Conservation (phyloP, 768 basidiomycete species). For the Gloeopeniophorella convolvens region DNA sequence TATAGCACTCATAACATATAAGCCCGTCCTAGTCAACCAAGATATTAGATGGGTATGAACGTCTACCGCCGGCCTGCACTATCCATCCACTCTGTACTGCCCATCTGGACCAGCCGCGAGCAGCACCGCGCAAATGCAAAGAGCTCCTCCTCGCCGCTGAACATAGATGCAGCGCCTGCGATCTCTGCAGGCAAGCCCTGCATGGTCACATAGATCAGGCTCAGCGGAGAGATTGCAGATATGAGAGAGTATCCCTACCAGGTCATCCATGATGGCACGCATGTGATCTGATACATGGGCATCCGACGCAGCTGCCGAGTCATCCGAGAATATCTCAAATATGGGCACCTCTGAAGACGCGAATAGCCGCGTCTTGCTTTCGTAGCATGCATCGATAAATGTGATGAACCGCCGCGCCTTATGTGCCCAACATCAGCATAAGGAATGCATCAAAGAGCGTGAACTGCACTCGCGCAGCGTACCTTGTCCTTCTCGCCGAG, state of each 20-base stretch:
- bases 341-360: constrained; percentile 91
- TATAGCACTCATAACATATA: too few species aligned
- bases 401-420: constrained; percentile 96
- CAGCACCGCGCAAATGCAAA: constrained; percentile 97
- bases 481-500: constrained; percentile 84
- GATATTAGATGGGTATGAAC: too few species aligned
- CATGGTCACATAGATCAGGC: background rate
- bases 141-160: constrained; percentile 93
- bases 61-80: constrained; percentile 27
- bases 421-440: constrained; percentile 25
- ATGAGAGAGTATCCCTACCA: constrained; percentile 45
- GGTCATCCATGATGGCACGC: constrained; percentile 91
- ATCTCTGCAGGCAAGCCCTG: constrained; percentile 74
- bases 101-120: constrained; percentile 83
- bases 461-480: constrained; percentile 13
- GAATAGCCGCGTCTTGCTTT: constrained; percentile 91
- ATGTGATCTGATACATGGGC: constrained; percentile 70
- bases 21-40: too few species aligned
- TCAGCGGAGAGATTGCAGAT: constrained; percentile 3
- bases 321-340: constrained; percentile 82
- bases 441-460: background rate
- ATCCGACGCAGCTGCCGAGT: constrained; percentile 32
- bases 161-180: constrained; percentile 83
- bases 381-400: constrained; percentile 95
- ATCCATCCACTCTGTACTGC: constrained; percentile 80